These are phyloP conservation scores for Trichomonascaceae sp. DNA, from an alignment of 1,139 yeast genomes.

Conservation along the genomic window DNA sequence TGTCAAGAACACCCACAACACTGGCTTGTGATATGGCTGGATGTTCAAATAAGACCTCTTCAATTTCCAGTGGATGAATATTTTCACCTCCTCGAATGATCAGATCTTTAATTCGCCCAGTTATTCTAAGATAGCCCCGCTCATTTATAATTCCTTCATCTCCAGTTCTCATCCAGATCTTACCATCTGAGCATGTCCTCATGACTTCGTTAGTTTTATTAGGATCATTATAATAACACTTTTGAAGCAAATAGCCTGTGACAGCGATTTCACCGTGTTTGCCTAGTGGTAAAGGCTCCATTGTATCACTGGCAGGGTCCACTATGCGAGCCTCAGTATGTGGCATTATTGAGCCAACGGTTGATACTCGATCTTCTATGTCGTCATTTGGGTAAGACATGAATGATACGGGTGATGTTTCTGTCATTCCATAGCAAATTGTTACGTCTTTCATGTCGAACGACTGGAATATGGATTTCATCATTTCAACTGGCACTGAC, in stretches of 20 bases:
- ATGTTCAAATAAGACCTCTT: constrained; percentile 29
- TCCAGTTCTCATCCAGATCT: constrained; percentile 33
- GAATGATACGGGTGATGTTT: constrained; percentile 32
- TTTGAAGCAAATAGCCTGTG: constrained; percentile 30
- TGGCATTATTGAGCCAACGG: constrained; percentile 31
- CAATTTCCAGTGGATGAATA: constrained; percentile 32
- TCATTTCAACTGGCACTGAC: constrained; percentile 29
- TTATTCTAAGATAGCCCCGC: constrained; percentile 28
- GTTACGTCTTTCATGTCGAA: constrained; percentile 26
- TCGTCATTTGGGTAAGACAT: constrained; percentile 29
- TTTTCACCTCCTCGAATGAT: constrained; percentile 36
- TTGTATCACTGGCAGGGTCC: constrained; percentile 18
- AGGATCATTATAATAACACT: constrained; percentile 26
- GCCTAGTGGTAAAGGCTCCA: constrained; percentile 25
- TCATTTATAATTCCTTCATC: constrained; percentile 32
- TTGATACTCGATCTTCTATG: constrained; percentile 24
- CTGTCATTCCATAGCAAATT: constrained; percentile 35
- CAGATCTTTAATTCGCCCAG: constrained; percentile 33
- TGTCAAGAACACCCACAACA: constrained; percentile 32
- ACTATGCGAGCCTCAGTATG: constrained; percentile 28
- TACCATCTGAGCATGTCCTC: constrained; percentile 23
- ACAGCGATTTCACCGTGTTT: constrained; percentile 28
- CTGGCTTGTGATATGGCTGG: constrained; percentile 28
- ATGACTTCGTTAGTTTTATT: constrained; percentile 27
- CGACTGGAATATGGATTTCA: constrained; percentile 22